Evolutionary conservation across 2,329 filamentous ascomycete species (phyloP).

Genomic region (Furcasterigmium sp.): DNA sequence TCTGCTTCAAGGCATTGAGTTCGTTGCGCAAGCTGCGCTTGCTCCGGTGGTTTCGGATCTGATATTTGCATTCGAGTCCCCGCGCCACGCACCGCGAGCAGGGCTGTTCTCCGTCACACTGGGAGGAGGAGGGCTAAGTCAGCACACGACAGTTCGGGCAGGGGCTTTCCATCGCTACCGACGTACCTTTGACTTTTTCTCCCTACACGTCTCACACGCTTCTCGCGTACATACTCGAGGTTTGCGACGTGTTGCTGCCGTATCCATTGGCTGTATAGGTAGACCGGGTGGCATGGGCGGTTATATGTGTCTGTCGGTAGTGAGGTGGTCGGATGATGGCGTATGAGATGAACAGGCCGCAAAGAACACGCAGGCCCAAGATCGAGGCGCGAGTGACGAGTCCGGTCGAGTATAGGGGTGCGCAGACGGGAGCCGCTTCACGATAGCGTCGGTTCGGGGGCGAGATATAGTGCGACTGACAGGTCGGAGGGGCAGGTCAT

Average conservation of each 20-base stretch:
- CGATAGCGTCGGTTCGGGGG: too few relatives aligned
- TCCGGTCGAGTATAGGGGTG: too few relatives aligned
- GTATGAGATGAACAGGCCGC: background rate
- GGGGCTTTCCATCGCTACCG: too few relatives aligned
- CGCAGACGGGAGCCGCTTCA: too few relatives aligned
- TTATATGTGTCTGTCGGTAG: background rate
- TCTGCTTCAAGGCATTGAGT: background rate
- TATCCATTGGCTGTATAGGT: background rate
- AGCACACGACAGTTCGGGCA: background rate
- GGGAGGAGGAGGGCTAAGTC: background rate
- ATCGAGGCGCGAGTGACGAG: background rate
- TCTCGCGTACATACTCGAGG: constrained; percentile 1
- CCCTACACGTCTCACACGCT: constrained; percentile 1
- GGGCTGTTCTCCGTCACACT: constrained; percentile 7
- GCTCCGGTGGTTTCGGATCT: background rate
- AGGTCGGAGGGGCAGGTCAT: too few relatives aligned
- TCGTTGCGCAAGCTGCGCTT: constrained; percentile 3
- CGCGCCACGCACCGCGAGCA: constrained; percentile 2
- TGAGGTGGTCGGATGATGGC: background rate
- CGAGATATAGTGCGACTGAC: too few relatives aligned
- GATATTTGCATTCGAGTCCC: constrained; percentile 3
- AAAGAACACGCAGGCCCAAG: background rate
- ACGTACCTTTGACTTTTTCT: constrained; percentile 1
- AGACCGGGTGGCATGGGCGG: background rate
- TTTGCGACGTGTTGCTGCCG: background rate